phyloP scores from a whole-genome alignment of 2,329 filamentous ascomycete species.

The Cytospora leucostoma region DNA sequence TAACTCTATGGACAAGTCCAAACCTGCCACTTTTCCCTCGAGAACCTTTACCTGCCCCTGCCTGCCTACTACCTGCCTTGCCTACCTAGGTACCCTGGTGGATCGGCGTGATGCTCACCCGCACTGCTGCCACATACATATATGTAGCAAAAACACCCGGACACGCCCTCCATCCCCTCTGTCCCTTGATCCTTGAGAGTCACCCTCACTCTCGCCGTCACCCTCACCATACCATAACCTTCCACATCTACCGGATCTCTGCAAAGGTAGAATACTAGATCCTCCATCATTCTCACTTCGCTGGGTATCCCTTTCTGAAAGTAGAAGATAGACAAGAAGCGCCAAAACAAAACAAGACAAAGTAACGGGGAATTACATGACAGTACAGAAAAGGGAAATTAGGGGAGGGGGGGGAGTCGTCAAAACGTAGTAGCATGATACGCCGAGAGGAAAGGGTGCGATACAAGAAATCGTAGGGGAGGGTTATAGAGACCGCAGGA shows the following conservation, averaged over 20 bases:
- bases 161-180: neutral
- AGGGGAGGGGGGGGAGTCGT: conserved; percentile 12
- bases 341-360: conserved; percentile 5
- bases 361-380: conserved; percentile 25
- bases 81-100: neutral
- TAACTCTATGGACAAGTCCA: neutral
- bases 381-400: conserved; percentile 23
- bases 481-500: neutral
- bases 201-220: neutral
- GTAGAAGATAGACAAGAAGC: conserved; percentile 21
- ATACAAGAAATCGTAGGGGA: conserved; percentile 2
- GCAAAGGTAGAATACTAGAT: neutral
- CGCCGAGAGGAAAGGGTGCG: conserved; percentile 10
- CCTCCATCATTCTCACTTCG: conserved; percentile 9
- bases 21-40: neutral
- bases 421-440: conserved; percentile 26
- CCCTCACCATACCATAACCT: neutral
- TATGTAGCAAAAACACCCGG: neutral
- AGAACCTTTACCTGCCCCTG: neutral
- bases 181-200: neutral
- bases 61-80: too few relatives aligned
- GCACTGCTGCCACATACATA: neutral
- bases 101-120: neutral
- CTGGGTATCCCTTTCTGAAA: conserved; percentile 29
- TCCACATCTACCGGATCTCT: neutral